A percentile compares a stretch with the other conserved stretches of the same genome.
Conservation (phyloP, 2,329 filamentous ascomycete genomes). For the Aspergillus sergii region DNA sequence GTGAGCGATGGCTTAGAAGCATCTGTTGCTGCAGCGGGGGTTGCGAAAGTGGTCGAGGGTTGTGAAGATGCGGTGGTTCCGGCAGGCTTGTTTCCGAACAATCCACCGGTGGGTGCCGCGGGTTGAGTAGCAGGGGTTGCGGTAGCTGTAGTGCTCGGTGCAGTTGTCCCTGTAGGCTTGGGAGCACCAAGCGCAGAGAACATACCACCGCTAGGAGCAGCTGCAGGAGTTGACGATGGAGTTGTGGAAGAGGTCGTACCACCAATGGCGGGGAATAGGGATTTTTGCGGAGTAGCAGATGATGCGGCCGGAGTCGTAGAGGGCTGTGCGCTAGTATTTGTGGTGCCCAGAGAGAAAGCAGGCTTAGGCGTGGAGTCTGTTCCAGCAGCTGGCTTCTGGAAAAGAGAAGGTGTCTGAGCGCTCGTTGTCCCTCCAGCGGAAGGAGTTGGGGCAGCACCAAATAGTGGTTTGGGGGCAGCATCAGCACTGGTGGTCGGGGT, state of each 20-base stretch:
- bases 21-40: constrained; percentile 24
- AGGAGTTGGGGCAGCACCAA: constrained; percentile 25
- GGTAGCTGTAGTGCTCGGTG: constrained; percentile 31
- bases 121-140: constrained; percentile 29
- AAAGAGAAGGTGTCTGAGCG: constrained; percentile 30
- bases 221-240: constrained; percentile 34
- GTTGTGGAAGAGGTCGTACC: constrained; percentile 33
- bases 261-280: constrained; percentile 34
- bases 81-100: constrained; percentile 30
- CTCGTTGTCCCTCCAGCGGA: constrained; percentile 19
- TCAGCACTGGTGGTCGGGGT: constrained; percentile 28
- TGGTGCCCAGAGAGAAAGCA: constrained; percentile 28
- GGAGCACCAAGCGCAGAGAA: constrained; percentile 34
- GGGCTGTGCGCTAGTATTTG: constrained; percentile 22
- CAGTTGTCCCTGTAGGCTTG: constrained; percentile 31
- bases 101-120: constrained; percentile 22
- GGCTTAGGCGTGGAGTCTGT: constrained; percentile 30
- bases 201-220: constrained; percentile 30
- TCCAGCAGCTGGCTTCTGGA: constrained; percentile 30
- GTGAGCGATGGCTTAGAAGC: constrained; percentile 27
- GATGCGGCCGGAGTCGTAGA: constrained; percentile 31
- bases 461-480: constrained; percentile 31
- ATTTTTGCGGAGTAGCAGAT: constrained; percentile 37
- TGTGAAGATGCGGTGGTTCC: constrained; percentile 27
- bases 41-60: constrained; percentile 20